A percentile compares a stretch with the other conserved stretches of the same genome.
These are phyloP conservation scores for Hyaloscypha variabilis DNA, from an alignment of 495 filamentous ascomycete species.

Conservation along the genomic window DNA sequence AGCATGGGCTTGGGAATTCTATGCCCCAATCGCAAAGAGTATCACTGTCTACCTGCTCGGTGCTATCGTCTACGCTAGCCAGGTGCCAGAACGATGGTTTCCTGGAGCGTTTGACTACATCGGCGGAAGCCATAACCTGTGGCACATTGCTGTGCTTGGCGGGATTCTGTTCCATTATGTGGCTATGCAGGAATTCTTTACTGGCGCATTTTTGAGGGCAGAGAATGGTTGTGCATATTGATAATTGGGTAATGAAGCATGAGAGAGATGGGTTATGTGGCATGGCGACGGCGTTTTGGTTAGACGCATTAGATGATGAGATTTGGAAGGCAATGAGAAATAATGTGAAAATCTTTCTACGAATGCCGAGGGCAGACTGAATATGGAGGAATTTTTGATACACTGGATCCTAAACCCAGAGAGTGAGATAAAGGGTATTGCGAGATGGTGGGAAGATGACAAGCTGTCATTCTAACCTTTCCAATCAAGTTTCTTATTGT, in stretches of 20 bases:
- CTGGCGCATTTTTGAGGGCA: slow-evolving; percentile 77
- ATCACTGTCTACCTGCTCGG: slow-evolving; percentile 83
- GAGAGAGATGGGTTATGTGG: slow-evolving; percentile 1
- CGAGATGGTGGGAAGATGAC: neutral
- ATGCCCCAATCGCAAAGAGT: slow-evolving; percentile 85
- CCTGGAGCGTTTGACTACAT: slow-evolving; percentile 94
- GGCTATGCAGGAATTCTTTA: slow-evolving; percentile 95
- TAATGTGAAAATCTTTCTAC: neutral
- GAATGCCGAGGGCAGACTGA: neutral
- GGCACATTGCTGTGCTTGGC: slow-evolving; percentile 93
- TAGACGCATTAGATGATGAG: slow-evolving; percentile 6
- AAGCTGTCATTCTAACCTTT: neutral
- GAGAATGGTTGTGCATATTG: slow-evolving; percentile 44
- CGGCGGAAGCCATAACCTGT: slow-evolving; percentile 94
- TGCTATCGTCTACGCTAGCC: slow-evolving; percentile 87
- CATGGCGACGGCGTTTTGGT: slow-evolving; percentile 19
- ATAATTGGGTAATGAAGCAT: neutral
- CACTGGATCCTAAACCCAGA: neutral
- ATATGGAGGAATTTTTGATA: neutral
- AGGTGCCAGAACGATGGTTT: slow-evolving; percentile 90
- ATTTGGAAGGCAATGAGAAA: neutral
- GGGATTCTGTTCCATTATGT: slow-evolving; percentile 97
- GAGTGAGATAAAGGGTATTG: too few species aligned
- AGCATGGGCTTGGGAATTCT: slow-evolving; percentile 78
- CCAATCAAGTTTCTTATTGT: neutral